Evolutionary conservation across 805 yeast genomes (phyloP).

Genomic region (Hanseniaspora pseudoguilliermondii): DNA sequence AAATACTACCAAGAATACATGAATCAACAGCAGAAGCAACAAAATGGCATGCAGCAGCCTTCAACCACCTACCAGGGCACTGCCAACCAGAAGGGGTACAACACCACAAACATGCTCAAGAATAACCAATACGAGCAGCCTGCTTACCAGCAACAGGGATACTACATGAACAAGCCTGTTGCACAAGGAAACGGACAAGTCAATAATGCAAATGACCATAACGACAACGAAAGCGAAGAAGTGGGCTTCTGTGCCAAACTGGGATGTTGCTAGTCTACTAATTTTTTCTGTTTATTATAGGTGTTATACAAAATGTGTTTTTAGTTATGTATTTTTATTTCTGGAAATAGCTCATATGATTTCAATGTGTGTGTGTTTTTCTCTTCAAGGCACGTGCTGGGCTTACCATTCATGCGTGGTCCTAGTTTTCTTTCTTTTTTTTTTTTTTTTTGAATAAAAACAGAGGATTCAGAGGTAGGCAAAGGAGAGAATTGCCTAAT

Average conservation of each 20-base stretch:
- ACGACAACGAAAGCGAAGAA: slow-evolving; percentile 18
- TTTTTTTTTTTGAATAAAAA: too few species aligned
- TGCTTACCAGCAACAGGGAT: slow-evolving; percentile 8
- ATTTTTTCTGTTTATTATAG: neutral
- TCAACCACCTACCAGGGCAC: slow-evolving; percentile 13
- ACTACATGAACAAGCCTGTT: slow-evolving; percentile 2
- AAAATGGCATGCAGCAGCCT: neutral
- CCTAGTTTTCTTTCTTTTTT: too few species aligned
- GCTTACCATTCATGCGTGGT: too few species aligned
- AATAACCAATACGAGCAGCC: neutral
- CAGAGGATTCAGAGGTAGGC: too few species aligned
- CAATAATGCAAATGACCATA: slow-evolving; percentile 10
- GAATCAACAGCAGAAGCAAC: slow-evolving; percentile 18
- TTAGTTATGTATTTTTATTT: neutral
- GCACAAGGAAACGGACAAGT: neutral
- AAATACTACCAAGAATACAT: slow-evolving; percentile 26
- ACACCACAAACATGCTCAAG: neutral
- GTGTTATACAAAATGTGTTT: too few species aligned
- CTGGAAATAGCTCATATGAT: too few species aligned
- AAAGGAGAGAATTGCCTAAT: too few species aligned
- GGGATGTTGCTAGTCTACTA: slow-evolving; percentile 23
- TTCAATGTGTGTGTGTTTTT: too few species aligned
- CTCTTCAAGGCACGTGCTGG: too few species aligned
- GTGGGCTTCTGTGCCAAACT: slow-evolving; percentile 27
- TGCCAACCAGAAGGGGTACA: neutral